Percentiles rank a stretch among this genome's conserved stretches.
Conservation (phyloP, 2,329 filamentous ascomycete species). For the Pezicula radicicola region DNA sequence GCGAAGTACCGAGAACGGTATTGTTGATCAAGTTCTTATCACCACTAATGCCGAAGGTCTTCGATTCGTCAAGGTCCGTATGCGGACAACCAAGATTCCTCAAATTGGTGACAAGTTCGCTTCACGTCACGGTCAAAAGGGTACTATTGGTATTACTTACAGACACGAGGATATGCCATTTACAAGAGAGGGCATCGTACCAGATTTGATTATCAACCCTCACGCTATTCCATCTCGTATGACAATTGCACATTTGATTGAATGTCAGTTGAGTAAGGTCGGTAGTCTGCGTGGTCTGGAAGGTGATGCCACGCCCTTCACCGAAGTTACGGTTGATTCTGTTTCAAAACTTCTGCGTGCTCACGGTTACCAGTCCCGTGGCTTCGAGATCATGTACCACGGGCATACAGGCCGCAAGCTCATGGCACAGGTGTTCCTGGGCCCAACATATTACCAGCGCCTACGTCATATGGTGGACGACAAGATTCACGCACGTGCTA, state of each 20-base stretch:
- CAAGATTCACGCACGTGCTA: slow-evolving; percentile 98
- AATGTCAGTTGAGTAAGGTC: slow-evolving; percentile 96
- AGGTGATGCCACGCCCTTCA: slow-evolving; percentile 96
- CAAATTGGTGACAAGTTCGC: slow-evolving; percentile 99
- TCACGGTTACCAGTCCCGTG: slow-evolving; percentile 93
- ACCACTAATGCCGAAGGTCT: slow-evolving; percentile 94
- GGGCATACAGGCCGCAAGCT: slow-evolving; percentile 95
- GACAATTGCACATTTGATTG: slow-evolving; percentile 99
- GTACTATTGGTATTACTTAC: slow-evolving; percentile 98
- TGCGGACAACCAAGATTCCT: slow-evolving; percentile 94
- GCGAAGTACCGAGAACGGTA: slow-evolving; percentile 93
- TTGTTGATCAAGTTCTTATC: slow-evolving; percentile 88
- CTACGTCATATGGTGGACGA: slow-evolving; percentile 99
- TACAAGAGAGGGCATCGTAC: slow-evolving; percentile 83
- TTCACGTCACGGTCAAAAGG: slow-evolving; percentile 98
- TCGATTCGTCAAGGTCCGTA: slow-evolving; percentile 95
- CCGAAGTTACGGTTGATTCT: slow-evolving; percentile 92
- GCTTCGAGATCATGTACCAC: slow-evolving; percentile 98
- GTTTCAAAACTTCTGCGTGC: slow-evolving; percentile 83
- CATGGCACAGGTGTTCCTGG: slow-evolving; percentile 91
- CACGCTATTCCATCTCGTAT: slow-evolving; percentile 99
- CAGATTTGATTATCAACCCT: slow-evolving; percentile 97
- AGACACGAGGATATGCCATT: slow-evolving; percentile 99
- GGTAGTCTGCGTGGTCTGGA: slow-evolving; percentile 90
- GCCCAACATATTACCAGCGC: slow-evolving; percentile 98